Percentiles rank a stretch among this genome's conserved stretches.
These are phyloP conservation scores for Eragrostis nindensis DNA, from an alignment of 176 grass and related monocot genomes.

Conservation along the genomic window DNA sequence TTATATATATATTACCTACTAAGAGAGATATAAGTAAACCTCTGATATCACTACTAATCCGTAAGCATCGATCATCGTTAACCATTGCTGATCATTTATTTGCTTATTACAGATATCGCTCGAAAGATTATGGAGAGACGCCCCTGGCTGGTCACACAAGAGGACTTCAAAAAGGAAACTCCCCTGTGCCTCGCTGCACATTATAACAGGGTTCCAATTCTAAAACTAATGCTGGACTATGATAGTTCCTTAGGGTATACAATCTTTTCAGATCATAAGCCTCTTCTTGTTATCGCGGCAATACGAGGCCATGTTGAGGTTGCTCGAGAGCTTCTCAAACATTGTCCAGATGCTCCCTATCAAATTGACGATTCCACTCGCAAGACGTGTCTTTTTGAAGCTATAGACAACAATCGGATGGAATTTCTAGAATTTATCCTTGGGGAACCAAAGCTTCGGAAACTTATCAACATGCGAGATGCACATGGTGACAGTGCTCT, in stretches of 20 bases:
- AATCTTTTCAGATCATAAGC: accelerated
- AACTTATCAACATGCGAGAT: neutral
- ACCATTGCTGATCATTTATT: too few species aligned
- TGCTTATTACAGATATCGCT: too few species aligned
- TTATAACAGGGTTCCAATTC: neutral
- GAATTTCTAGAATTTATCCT: neutral
- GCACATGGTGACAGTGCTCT: neutral
- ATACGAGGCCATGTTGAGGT: neutral
- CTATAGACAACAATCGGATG: accelerated
- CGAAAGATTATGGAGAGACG: too few species aligned
- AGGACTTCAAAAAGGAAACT: too few species aligned
- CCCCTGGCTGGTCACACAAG: too few species aligned
- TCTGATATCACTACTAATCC: too few species aligned
- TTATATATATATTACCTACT: too few species aligned
- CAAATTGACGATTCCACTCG: accelerated
- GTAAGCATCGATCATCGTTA: too few species aligned
- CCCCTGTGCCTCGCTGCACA: too few species aligned
- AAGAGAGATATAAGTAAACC: too few species aligned
- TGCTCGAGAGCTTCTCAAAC: neutral
- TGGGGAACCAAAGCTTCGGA: neutral
- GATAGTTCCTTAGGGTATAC: neutral
- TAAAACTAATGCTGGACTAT: neutral
- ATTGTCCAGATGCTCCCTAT: slow-evolving; percentile 1
- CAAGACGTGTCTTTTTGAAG: neutral
- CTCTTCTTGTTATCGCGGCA: neutral